Percentiles rank a stretch among this genome's conserved stretches.
phyloP scores from a whole-genome alignment of 257 asterid genomes.

The Osmanthus fragrans region DNA sequence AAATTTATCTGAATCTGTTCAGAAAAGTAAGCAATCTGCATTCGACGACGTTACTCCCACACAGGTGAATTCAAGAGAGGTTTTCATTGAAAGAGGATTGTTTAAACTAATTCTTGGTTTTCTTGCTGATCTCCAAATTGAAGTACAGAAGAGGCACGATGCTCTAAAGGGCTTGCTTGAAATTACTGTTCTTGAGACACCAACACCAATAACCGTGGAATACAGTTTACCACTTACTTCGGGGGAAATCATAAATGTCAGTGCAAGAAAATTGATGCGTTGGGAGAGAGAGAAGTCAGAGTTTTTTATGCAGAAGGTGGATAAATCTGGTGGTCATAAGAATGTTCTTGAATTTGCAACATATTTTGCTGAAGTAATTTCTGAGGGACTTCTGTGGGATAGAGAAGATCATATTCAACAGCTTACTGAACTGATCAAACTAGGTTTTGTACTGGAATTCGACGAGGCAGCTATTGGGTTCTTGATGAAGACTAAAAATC shows the following conservation, averaged over 20 bases:
- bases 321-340: constrained; percentile 26
- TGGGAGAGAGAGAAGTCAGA: constrained; percentile 34
- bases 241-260: constrained; percentile 17
- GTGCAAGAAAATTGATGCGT: constrained; percentile 27
- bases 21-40: constrained; percentile 13
- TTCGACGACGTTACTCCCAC: constrained; percentile 12
- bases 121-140: constrained; percentile 27
- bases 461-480: constrained; percentile 36
- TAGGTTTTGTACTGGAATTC: constrained; percentile 35
- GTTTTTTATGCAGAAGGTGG: constrained; percentile 20
- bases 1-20: constrained; percentile 29
- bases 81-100: constrained; percentile 24
- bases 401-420: constrained; percentile 23
- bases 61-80: constrained; percentile 16
- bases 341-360: constrained; percentile 30
- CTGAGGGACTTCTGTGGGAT: constrained; percentile 35
- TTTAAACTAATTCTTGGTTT: constrained; percentile 1
- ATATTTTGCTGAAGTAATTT: constrained; percentile 28
- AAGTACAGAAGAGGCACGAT: constrained; percentile 24
- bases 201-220: constrained; percentile 19
- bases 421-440: constrained; percentile 36
- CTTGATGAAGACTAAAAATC: constrained; percentile 37
- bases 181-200: constrained; percentile 15
- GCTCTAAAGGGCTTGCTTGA: constrained; percentile 24
- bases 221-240: constrained; percentile 35